A percentile compares a stretch with the other conserved stretches of the same genome.
phyloP scores from a whole-genome alignment of 768 basidiomycete species.

The Russula virescens region DNA sequence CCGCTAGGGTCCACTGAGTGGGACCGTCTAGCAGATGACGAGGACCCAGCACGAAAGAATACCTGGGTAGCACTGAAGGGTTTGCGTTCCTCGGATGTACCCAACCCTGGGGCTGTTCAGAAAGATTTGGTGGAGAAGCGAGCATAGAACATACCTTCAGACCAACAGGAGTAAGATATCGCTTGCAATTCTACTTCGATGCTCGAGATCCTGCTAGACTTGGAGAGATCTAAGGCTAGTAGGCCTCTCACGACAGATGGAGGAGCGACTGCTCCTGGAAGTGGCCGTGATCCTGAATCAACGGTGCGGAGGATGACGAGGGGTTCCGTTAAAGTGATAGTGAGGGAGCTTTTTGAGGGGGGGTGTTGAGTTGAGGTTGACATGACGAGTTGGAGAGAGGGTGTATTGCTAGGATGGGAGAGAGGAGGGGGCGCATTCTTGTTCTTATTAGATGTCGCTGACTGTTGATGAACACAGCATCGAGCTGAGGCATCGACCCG shows the following conservation, averaged over 20 bases:
- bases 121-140: slow-evolving; percentile 14
- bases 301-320: slow-evolving; percentile 48
- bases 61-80: slow-evolving; percentile 65
- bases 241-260: slow-evolving; percentile 62
- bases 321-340: slow-evolving; percentile 50
- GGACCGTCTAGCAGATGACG: slow-evolving; percentile 40
- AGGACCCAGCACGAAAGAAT: slow-evolving; percentile 58
- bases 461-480: too few relatives aligned
- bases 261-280: slow-evolving; percentile 30
- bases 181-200: slow-evolving; percentile 80
- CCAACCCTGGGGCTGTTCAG: slow-evolving; percentile 56
- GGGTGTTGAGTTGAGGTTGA: slow-evolving; percentile 24
- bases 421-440: too few relatives aligned
- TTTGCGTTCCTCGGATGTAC: slow-evolving; percentile 70
- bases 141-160: slow-evolving; percentile 59
- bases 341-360: slow-evolving; percentile 34
- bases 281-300: slow-evolving; percentile 30
- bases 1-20: slow-evolving; percentile 48
- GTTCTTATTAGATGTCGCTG: too few relatives aligned
- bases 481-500: too few relatives aligned
- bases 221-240: slow-evolving; percentile 56
- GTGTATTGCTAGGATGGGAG: too few relatives aligned
- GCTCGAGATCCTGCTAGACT: slow-evolving; percentile 79
- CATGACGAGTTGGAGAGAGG: neutral
- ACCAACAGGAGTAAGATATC: slow-evolving; percentile 67